These are phyloP conservation scores for Leucoagaricus sp. DNA, from an alignment of 1,284 basidiomycete genomes.

Conservation along the genomic window DNA sequence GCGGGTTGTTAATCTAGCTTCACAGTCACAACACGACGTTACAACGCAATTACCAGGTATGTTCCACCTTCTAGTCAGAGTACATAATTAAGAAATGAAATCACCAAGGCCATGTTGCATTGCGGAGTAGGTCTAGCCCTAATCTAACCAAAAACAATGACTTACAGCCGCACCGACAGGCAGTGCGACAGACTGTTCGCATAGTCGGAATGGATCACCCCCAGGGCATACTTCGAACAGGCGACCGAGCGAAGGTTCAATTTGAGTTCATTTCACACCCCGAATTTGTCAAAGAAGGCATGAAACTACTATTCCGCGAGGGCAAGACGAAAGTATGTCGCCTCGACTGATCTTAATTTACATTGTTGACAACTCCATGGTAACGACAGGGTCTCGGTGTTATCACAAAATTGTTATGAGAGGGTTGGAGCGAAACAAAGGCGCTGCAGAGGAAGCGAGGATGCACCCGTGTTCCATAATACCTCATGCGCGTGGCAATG, in stretches of 20 bases:
- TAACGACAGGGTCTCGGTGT: conserved; percentile 42
- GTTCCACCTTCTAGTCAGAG: conserved; percentile 17
- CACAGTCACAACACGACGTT: conserved; percentile 88
- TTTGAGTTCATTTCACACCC: conserved; percentile 92
- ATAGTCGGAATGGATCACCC: conserved; percentile 90
- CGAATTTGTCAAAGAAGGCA: conserved; percentile 89
- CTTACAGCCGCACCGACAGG: conserved; percentile 39
- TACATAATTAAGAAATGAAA: not conserved
- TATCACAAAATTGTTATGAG: conserved; percentile 42
- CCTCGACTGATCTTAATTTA: not conserved
- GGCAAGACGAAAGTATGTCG: conserved; percentile 83
- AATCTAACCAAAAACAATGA: not conserved
- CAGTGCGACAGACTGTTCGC: conserved; percentile 87
- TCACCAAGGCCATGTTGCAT: conserved; percentile 80
- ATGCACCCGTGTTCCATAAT: not conserved
- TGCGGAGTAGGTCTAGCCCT: conserved; percentile 61
- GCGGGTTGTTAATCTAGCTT: conserved; percentile 9
- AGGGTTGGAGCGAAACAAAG: not conserved
- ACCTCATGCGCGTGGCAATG: no score
- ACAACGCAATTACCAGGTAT: conserved; percentile 85
- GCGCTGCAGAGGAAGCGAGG: not conserved
- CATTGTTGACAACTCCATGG: conserved; percentile 3
- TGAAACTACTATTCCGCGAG: conserved; percentile 90
- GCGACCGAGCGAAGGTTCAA: conserved; percentile 85
- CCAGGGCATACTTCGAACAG: conserved; percentile 84